Percentiles rank a stretch among this genome's conserved stretches.
These are phyloP conservation scores for Hysterangium stoloniferum DNA, from an alignment of 768 basidiomycete genomes.

Conservation along the genomic window DNA sequence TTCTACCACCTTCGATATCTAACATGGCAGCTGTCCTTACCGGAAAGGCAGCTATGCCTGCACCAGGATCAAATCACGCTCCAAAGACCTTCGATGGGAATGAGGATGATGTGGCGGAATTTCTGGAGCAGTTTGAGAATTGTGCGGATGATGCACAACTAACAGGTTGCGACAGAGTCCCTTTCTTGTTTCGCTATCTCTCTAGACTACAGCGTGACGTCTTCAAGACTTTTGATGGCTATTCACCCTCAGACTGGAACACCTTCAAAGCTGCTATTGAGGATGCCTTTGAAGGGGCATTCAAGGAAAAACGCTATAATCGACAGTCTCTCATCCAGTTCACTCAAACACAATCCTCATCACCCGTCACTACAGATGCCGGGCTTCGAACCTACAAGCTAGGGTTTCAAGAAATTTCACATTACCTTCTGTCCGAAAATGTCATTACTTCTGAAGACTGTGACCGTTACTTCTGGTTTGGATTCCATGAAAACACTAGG, in stretches of 20 bases:
- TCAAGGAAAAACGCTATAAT: not conserved
- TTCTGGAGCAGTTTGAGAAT: not conserved
- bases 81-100: slow-evolving; percentile 1
- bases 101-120: slow-evolving; percentile 1
- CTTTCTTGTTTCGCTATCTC: not conserved
- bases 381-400: not conserved
- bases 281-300: slow-evolving; percentile 1
- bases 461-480: slow-evolving; percentile 4
- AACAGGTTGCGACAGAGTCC: not conserved
- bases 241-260: not conserved
- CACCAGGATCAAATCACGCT: not conserved
- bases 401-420: not conserved
- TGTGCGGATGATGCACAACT: not conserved
- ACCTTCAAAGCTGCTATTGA: not conserved
- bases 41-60: not conserved
- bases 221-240: slow-evolving; percentile 6
- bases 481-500: not conserved
- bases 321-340: not conserved
- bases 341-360: not conserved
- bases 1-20: no score
- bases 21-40: no score
- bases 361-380: not conserved
- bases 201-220: not conserved
- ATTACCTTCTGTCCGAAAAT: not conserved
- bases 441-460: not conserved